Base-by-base conservation (phyloP, 164 flowering plant genomes). In the Buxus sempervirens region DNA sequence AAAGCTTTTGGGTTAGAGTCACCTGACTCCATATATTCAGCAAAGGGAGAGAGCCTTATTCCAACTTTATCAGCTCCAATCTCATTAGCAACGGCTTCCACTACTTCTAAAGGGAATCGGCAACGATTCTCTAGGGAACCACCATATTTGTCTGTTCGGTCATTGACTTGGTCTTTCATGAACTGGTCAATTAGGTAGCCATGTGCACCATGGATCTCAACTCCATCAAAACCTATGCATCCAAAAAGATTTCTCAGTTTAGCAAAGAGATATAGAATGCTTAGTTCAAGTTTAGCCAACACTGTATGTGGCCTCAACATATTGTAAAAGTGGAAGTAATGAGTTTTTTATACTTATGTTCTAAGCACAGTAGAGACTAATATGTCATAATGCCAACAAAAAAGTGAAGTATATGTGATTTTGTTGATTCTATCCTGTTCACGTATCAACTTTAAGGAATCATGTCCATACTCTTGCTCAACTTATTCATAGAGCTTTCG, bases 201-300 rank as follows among this genome's bases (percentile, higher is more conserved):
- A 49, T 87, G 74, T 2, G 91, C 89, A 9, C 86, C 91, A 42
- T 85, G 89, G 61, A 87, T 81, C 70, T 85, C 91, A 54, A 87
- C 80, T 9, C 91, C 86, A 63, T 86, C 88, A 70, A 86, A 86
- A 45, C 90, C 88, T 83, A 36, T 59, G 27, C 16, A 53, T 22
- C 22, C 23, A 62, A 51, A 12, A 9, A 54, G 63, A 32, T 8
- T 9, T 1, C 4, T 27, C n/a, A 55, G 8, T 45, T 10, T 10
- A 45, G 51, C 51, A 45, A 10, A 45, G 7, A 3, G 9, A 45
- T 45, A 45, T 4, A 45, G 51, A 15, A 45, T 6, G 1, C 12
- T 32, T 3, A 32, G 7, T 7, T 32, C 38, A 32, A 3, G 38
- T 32, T 32, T n/a, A n/a, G n/a, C n/a, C n/a, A n/a, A n/a, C n/a